Conservation (phyloP, 2,329 filamentous ascomycete species). For the Diaporthe destruens region DNA sequence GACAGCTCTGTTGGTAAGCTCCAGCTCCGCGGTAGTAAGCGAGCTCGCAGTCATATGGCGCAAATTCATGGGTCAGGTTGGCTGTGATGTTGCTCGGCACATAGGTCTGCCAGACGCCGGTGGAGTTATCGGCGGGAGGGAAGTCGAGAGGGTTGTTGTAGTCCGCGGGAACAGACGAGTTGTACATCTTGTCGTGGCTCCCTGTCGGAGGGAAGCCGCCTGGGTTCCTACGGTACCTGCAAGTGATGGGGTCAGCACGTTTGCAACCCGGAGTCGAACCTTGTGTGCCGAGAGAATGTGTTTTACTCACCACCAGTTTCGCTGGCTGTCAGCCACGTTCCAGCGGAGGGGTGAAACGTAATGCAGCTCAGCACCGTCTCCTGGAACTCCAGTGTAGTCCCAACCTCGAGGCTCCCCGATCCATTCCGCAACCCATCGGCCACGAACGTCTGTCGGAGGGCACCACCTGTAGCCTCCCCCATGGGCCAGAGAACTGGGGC, state of each 20-base stretch:
- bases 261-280: no score
- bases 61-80: constrained; percentile 8
- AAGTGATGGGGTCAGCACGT: background rate
- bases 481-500: background rate
- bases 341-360: background rate
- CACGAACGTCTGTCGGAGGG: background rate
- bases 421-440: background rate
- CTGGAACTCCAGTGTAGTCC: constrained; percentile 4
- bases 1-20: constrained; percentile 7
- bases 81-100: background rate
- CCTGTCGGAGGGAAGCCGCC: background rate
- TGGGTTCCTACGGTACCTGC: background rate
- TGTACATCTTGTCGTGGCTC: background rate
- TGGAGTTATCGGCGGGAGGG: constrained; percentile 19
- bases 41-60: background rate
- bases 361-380: background rate
- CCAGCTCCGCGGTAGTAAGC: background rate
- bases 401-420: background rate
- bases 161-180: background rate
- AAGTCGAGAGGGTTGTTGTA: constrained; percentile 8
- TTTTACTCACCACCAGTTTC: background rate
- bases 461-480: constrained; percentile 5
- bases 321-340: background rate
- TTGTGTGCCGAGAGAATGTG: background rate
- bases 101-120: background rate